Evolutionary conservation across 78 protist species (phyloP).

Genomic region (slime mould (Dictyostelium discoideum)): DNA sequence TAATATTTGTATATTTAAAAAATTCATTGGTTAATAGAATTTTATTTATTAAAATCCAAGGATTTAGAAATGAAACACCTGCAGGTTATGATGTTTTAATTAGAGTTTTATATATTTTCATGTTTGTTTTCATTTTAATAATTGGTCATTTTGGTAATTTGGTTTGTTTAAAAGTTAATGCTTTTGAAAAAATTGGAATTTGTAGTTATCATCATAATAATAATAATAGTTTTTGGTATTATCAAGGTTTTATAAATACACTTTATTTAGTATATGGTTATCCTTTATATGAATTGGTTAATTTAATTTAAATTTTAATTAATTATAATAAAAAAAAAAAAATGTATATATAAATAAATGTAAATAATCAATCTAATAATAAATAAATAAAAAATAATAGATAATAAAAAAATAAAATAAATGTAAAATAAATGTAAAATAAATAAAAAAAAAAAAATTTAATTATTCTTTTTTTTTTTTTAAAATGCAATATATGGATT

Average conservation of each 20-base stretch:
- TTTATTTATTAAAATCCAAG: not conserved
- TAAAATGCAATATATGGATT: too few species aligned
- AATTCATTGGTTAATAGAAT: not conserved
- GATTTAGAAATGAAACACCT: not conserved
- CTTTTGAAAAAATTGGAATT: not conserved
- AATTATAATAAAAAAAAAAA: not conserved
- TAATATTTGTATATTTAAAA: not conserved
- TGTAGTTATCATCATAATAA: not conserved
- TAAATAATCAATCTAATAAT: too few species aligned
- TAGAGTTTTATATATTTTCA: not conserved
- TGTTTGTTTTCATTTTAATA: not conserved
- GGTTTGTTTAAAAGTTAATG: not conserved
- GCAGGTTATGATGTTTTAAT: not conserved
- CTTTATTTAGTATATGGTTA: not conserved
- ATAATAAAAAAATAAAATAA: too few species aligned
- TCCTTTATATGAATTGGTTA: not conserved
- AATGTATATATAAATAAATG: too few species aligned
- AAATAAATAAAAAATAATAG: too few species aligned
- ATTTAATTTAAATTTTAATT: not conserved
- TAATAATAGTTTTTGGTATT: not conserved
- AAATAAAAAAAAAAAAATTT: too few species aligned
- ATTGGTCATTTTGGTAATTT: slow-evolving; percentile 2
- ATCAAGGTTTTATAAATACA: not conserved
- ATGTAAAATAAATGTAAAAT: too few species aligned
- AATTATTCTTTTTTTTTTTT: too few species aligned